Evolutionary conservation across 345 rosid genomes (phyloP).

Genomic region (Citropsis articulata): DNA sequence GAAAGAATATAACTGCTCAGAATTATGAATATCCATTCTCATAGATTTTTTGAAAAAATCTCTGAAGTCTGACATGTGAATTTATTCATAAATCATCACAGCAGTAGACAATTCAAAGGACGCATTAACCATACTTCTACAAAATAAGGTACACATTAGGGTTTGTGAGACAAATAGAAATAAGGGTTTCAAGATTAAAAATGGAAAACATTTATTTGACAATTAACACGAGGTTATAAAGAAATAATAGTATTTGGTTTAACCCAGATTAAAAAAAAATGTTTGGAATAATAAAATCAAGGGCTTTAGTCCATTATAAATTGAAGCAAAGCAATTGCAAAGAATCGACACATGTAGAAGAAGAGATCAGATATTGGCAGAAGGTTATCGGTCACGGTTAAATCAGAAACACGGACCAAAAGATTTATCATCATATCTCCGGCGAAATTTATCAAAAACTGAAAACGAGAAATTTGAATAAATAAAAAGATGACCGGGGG

Average conservation of each 20-base stretch:
- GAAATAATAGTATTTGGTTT: too few relatives aligned
- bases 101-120: not conserved
- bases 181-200: not conserved
- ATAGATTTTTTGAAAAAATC: not conserved
- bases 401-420: slow-evolving; percentile 47
- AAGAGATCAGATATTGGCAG: slow-evolving; percentile 38
- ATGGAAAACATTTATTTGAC: not conserved
- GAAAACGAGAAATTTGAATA: not conserved
- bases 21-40: slow-evolving; percentile 12
- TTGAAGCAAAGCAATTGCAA: not conserved
- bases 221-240: too few relatives aligned
- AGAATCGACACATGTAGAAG: not conserved
- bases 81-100: slow-evolving; percentile 17
- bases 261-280: too few relatives aligned
- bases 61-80: slow-evolving; percentile 19
- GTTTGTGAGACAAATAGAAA: not conserved
- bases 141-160: not conserved
- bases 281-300: too few relatives aligned
- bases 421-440: slow-evolving; percentile 26
- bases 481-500: not conserved
- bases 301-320: not conserved
- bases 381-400: slow-evolving; percentile 27
- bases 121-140: not conserved
- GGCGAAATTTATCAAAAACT: too few relatives aligned
- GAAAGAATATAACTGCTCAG: slow-evolving; percentile 5